phyloP scores from a whole-genome alignment of 208 protist species.

The Wallacemonas collosoma region DNA sequence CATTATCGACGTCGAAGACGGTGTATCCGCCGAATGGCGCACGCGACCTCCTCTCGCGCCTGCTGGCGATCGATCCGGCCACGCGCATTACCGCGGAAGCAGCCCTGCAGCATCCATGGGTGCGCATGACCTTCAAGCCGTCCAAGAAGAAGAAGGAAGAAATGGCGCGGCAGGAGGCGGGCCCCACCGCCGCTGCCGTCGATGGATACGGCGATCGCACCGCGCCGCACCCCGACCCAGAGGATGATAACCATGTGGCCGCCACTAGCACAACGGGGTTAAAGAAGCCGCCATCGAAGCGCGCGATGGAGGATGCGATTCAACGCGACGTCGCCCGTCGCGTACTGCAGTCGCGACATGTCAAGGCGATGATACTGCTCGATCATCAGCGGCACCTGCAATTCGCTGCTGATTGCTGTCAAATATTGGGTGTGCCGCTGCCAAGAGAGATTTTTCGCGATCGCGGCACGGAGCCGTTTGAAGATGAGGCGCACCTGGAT shows the following conservation, averaged over 20 bases:
- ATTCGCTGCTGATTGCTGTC: conserved; percentile 80
- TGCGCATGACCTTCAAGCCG: conserved; percentile 42
- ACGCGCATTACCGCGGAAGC: conserved; percentile 64
- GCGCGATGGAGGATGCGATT: conserved; percentile 46
- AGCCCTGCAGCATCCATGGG: conserved; percentile 76
- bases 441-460: conserved; percentile 60
- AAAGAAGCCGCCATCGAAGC: conserved; percentile 21
- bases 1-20: background rate
- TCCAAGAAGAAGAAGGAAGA: conserved; percentile 21
- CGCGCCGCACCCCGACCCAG: background rate
- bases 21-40: conserved; percentile 44
- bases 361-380: conserved; percentile 48
- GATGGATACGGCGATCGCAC: background rate
- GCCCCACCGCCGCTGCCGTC: background rate
- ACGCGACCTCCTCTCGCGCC: conserved; percentile 48
- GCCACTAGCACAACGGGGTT: conserved; percentile 2
- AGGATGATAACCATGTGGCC: conserved; percentile 16
- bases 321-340: conserved; percentile 55
- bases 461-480: conserved; percentile 19
- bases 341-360: conserved; percentile 46
- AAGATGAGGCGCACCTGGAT: conserved; percentile 10
- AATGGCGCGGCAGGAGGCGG: background rate
- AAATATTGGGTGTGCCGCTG: conserved; percentile 54
- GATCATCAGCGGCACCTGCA: conserved; percentile 77
- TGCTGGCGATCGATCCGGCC: conserved; percentile 65